Percentiles rank a stretch among this genome's conserved stretches.
Evolutionary conservation across 1,284 basidiomycete species (phyloP).

Genomic region (Heterobasidion parviporum): DNA sequence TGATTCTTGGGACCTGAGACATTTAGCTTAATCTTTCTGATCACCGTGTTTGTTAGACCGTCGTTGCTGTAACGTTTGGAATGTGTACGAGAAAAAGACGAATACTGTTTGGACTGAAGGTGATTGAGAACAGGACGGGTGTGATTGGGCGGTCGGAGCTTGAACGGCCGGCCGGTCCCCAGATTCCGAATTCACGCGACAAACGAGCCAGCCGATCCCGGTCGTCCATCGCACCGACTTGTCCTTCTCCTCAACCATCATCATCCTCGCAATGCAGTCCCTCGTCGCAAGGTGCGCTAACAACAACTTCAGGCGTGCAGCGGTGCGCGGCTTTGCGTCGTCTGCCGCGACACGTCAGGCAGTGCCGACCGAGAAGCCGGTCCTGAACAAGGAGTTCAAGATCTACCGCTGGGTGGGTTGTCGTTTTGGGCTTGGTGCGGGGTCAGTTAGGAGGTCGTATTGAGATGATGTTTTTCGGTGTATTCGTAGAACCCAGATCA

Average conservation of each 20-base stretch:
- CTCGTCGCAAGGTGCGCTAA: conserved; percentile 14
- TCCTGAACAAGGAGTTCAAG: conserved; percentile 80
- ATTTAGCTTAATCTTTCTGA: not conserved
- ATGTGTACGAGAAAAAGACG: too few relatives aligned
- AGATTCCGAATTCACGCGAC: conserved; percentile 7
- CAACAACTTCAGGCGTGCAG: conserved; percentile 7
- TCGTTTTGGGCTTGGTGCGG: not conserved
- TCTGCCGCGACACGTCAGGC: conserved; percentile 28
- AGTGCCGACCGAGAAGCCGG: conserved; percentile 30
- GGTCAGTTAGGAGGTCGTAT: not conserved
- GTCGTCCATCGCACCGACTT: conserved; percentile 4
- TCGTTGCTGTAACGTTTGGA: too few relatives aligned
- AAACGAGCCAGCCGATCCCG: not conserved
- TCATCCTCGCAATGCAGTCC: conserved; percentile 17
- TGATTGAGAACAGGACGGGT: not conserved
- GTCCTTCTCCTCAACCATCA: conserved; percentile 6
- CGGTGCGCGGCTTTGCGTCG: conserved; percentile 26
- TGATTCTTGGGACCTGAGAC: not conserved
- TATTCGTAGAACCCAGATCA: conserved; percentile 85
- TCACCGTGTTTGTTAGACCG: not conserved
- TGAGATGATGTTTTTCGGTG: not conserved
- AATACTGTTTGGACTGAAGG: not conserved
- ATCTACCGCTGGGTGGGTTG: conserved; percentile 86
- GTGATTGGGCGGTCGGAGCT: not conserved
- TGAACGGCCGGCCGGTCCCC: not conserved